Percentiles rank a stretch among this genome's conserved stretches.
These are phyloP conservation scores for Lachnellula willkommii DNA, from an alignment of 2,329 filamentous ascomycete species.

Conservation along the genomic window DNA sequence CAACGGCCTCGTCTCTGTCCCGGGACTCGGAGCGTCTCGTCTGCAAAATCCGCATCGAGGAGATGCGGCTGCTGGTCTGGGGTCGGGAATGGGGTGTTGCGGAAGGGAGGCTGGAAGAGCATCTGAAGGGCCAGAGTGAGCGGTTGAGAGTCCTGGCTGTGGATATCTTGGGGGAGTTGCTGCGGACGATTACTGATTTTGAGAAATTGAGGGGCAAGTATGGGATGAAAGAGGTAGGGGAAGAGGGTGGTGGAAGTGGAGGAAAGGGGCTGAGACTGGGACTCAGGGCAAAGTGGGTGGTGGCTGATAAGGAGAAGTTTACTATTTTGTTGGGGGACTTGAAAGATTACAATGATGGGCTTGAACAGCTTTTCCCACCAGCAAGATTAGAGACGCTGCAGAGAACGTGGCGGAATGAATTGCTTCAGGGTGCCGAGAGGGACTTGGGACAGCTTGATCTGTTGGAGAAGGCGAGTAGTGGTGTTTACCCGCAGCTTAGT, in stretches of 20 bases:
- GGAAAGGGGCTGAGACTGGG: no score
- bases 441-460: slow-evolving; percentile 36
- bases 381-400: slow-evolving; percentile 39
- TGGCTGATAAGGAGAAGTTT: no score
- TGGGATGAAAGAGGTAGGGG: slow-evolving; percentile 31
- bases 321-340: no score
- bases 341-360: slow-evolving; percentile 44
- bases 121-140: slow-evolving; percentile 34
- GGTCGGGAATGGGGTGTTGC: slow-evolving; percentile 44
- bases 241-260: no score
- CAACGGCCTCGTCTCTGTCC: slow-evolving; percentile 39
- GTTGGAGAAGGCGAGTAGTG: no score
- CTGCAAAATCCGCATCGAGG: slow-evolving; percentile 46
- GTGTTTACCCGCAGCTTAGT: no score
- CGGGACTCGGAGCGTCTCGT: slow-evolving; percentile 39
- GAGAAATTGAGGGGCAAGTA: slow-evolving; percentile 39
- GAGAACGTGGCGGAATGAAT: slow-evolving; percentile 42
- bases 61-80: slow-evolving; percentile 45
- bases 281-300: no score
- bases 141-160: slow-evolving; percentile 36
- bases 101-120: slow-evolving; percentile 41
- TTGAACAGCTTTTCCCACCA: slow-evolving; percentile 43
- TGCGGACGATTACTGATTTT: slow-evolving; percentile 42
- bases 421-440: slow-evolving; percentile 41
- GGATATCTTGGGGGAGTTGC: slow-evolving; percentile 40